phyloP scores from a whole-genome alignment of 2,329 filamentous ascomycete genomes.

The Coniochaeta prunicola region DNA sequence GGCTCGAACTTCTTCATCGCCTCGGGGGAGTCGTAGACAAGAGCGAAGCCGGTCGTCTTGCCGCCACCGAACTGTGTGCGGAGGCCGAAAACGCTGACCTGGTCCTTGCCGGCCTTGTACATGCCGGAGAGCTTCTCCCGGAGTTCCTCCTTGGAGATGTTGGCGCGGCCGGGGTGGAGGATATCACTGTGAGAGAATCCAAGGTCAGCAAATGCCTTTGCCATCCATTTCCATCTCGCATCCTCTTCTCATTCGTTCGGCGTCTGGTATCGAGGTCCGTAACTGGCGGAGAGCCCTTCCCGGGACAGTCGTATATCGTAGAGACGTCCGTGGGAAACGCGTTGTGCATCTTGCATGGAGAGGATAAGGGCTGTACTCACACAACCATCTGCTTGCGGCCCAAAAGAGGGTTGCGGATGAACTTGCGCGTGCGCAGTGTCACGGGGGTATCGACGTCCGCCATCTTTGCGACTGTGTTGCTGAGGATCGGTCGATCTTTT shows the following conservation, averaged over 20 bases:
- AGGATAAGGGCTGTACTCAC: slow-evolving; percentile 52
- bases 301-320: background rate
- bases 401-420: slow-evolving; percentile 99
- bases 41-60: slow-evolving; percentile 98
- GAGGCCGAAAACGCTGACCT: slow-evolving; percentile 97
- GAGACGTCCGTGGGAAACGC: slow-evolving; percentile 4
- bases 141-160: slow-evolving; percentile 99
- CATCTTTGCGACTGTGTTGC: slow-evolving; percentile 54
- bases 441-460: slow-evolving; percentile 73
- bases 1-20: slow-evolving; percentile 99
- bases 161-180: slow-evolving; percentile 96
- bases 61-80: slow-evolving; percentile 98
- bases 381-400: slow-evolving; percentile 99
- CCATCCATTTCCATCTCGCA: background rate
- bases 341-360: slow-evolving; percentile 4
- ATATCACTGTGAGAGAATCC: slow-evolving; percentile 65
- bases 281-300: background rate
- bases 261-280: background rate
- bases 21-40: slow-evolving; percentile 97
- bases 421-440: slow-evolving; percentile 97
- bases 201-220: slow-evolving; percentile 10
- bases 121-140: slow-evolving; percentile 87
- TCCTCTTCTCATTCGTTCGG: background rate
- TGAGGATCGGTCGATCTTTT: slow-evolving; percentile 1
- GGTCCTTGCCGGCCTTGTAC: slow-evolving; percentile 98